Percentiles rank a stretch among this genome's conserved stretches.
phyloP scores from a whole-genome alignment of 192 early-diverging fungal genomes.

The Podila epigama region DNA sequence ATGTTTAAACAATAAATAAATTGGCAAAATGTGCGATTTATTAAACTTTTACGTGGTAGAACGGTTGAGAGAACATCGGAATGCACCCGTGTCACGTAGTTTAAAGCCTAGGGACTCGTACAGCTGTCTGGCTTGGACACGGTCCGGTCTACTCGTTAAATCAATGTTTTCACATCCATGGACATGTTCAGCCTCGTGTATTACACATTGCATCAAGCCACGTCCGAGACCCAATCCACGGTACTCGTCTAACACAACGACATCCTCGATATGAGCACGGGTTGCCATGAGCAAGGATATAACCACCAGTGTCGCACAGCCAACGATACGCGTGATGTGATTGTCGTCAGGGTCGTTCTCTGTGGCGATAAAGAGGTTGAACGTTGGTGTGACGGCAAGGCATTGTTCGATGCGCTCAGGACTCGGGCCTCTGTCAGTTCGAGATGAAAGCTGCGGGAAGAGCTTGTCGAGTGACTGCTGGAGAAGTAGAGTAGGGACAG shows the following conservation, averaged over 20 bases:
- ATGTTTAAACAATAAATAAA: too few species aligned
- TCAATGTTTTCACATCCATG: slow-evolving; percentile 43
- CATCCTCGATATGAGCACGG: slow-evolving; percentile 61
- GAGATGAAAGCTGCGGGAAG: slow-evolving; percentile 33
- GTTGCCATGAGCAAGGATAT: slow-evolving; percentile 45
- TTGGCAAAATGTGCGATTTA: background rate
- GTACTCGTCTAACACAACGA: slow-evolving; percentile 40
- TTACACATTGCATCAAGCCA: slow-evolving; percentile 27
- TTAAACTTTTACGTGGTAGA: slow-evolving; percentile 5
- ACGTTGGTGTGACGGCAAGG: slow-evolving; percentile 15
- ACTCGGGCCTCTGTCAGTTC: slow-evolving; percentile 5
- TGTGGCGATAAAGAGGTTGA: slow-evolving; percentile 32
- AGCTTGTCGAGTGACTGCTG: slow-evolving; percentile 7
- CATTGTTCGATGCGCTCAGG: slow-evolving; percentile 10
- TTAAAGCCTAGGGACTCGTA: slow-evolving; percentile 58
- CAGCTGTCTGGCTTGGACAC: slow-evolving; percentile 50
- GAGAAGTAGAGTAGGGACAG: background rate
- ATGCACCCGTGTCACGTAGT: slow-evolving; percentile 52
- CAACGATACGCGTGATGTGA: slow-evolving; percentile 35
- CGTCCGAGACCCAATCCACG: slow-evolving; percentile 50
- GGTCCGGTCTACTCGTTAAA: slow-evolving; percentile 56
- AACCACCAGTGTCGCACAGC: slow-evolving; percentile 46
- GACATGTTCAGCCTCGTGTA: slow-evolving; percentile 31
- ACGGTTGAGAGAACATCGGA: too few species aligned
- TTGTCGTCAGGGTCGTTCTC: background rate